A percentile compares a stretch with the other conserved stretches of the same genome.
These are phyloP conservation scores for Proliferodiscus dingleyae DNA, from an alignment of 2,329 filamentous ascomycete genomes.

Conservation along the genomic window DNA sequence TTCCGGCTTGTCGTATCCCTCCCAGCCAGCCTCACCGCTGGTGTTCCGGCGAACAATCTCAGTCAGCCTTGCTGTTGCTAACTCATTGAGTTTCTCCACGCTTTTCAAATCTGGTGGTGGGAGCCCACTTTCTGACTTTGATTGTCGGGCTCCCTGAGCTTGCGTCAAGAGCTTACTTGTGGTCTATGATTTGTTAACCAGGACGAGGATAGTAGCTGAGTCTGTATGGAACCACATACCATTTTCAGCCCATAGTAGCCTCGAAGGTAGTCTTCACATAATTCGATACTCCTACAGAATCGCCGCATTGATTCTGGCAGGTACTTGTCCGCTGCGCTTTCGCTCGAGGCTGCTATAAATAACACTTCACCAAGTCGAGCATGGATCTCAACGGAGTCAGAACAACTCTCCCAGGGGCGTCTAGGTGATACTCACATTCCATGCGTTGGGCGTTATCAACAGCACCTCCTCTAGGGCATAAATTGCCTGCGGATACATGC, in stretches of 20 bases:
- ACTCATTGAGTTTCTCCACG: conserved; percentile 63
- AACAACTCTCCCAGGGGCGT: conserved; percentile 3
- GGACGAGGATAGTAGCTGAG: conserved; percentile 1
- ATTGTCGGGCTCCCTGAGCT: conserved; percentile 41
- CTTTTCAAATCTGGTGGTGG: conserved; percentile 52
- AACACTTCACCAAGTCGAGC: conserved; percentile 80
- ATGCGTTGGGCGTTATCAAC: conserved; percentile 81
- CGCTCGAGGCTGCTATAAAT: conserved; percentile 59
- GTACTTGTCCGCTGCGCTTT: conserved; percentile 41
- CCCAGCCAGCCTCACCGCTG: conserved; percentile 60
- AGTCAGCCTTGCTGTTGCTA: conserved; percentile 67
- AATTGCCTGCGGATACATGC: conserved; percentile 75
- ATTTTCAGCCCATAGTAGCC: conserved; percentile 89
- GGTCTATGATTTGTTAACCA: conserved; percentile 28
- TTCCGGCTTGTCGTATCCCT: conserved; percentile 68
- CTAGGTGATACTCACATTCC: conserved; percentile 65
- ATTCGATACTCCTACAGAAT: conserved; percentile 68
- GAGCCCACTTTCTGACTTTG: conserved; percentile 42
- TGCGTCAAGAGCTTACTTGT: conserved; percentile 37
- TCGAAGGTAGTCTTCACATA: conserved; percentile 87
- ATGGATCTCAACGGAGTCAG: conserved; percentile 58
- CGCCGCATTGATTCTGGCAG: conserved; percentile 51
- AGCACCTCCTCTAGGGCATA: conserved; percentile 89
- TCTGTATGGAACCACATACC: conserved; percentile 40
- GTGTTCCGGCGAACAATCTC: conserved; percentile 67